Percentiles rank a stretch among this genome's conserved stretches.
Evolutionary conservation across 1,139 yeast genomes (phyloP).

Genomic region (Arxiozyma telluris): DNA sequence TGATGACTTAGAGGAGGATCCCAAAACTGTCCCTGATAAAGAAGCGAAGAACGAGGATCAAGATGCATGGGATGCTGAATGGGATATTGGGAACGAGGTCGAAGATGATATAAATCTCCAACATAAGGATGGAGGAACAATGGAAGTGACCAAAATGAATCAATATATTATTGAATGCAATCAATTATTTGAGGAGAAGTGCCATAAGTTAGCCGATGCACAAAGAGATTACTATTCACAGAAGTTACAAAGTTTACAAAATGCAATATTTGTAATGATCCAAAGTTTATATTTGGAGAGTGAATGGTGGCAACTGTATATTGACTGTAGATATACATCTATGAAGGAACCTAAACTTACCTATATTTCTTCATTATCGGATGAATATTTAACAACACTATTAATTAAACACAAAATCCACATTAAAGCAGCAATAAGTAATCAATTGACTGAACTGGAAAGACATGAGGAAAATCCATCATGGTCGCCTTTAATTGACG

Average conservation of each 20-base stretch:
- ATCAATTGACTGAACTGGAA: constrained; percentile 17
- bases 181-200: constrained; percentile 11
- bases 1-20: constrained; percentile 7
- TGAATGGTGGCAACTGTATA: constrained; percentile 26
- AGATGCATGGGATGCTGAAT: constrained; percentile 25
- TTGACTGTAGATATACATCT: constrained; percentile 19
- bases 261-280: constrained; percentile 23
- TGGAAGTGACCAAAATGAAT: constrained; percentile 11
- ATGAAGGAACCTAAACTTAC: constrained; percentile 6
- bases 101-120: neutral
- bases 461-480: constrained; percentile 19
- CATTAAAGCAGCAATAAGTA: constrained; percentile 9
- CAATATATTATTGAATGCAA: constrained; percentile 9
- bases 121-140: neutral
- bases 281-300: constrained; percentile 11
- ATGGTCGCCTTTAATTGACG: constrained; percentile 19
- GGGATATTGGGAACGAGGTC: constrained; percentile 21
- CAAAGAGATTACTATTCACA: constrained; percentile 16
- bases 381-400: constrained; percentile 16
- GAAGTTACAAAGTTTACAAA: constrained; percentile 26
- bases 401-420: constrained; percentile 15
- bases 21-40: neutral
- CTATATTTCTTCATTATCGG: constrained; percentile 19
- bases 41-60: constrained; percentile 7
- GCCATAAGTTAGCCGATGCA: constrained; percentile 7